A percentile compares a stretch with the other conserved stretches of the same genome.
phyloP scores from a whole-genome alignment of 305 asterid genomes.

The Fraxinus albicans region DNA sequence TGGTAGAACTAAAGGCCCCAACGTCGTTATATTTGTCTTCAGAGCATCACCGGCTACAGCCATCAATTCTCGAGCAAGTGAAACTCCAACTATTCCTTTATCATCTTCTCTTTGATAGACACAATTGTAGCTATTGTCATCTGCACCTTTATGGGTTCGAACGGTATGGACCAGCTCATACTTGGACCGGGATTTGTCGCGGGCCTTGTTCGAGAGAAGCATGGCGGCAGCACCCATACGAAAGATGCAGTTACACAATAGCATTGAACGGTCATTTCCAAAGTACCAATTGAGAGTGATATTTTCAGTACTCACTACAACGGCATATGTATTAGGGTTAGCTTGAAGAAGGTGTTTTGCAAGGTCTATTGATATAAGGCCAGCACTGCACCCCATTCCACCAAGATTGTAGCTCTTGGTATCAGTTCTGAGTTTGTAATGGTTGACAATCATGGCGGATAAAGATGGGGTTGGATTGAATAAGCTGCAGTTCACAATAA shows the following conservation, averaged over 20 bases:
- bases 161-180: constrained; percentile 5
- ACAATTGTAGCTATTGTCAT: constrained; percentile 14
- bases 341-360: constrained; percentile 10
- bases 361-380: constrained; percentile 4
- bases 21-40: background rate
- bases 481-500: constrained; percentile 13
- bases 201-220: constrained; percentile 1
- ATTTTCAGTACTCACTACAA: constrained; percentile 7
- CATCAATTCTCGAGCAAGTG: constrained; percentile 11
- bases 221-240: constrained; percentile 15
- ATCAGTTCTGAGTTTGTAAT: constrained; percentile 7
- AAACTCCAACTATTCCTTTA: constrained; percentile 3
- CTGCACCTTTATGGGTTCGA: constrained; percentile 13
- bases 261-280: constrained; percentile 8
- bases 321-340: constrained; percentile 3
- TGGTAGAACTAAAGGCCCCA: constrained; percentile 11
- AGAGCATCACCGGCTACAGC: constrained; percentile 13
- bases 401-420: constrained; percentile 11
- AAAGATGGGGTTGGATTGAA: constrained; percentile 16
- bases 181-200: background rate
- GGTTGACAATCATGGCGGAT: constrained; percentile 14
- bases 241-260: constrained; percentile 13
- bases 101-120: constrained; percentile 12
- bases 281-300: constrained; percentile 8
- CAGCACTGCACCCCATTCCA: constrained; percentile 12